phyloP scores from a whole-genome alignment of 345 rosid species.

The Citrus mangshanensis region DNA sequence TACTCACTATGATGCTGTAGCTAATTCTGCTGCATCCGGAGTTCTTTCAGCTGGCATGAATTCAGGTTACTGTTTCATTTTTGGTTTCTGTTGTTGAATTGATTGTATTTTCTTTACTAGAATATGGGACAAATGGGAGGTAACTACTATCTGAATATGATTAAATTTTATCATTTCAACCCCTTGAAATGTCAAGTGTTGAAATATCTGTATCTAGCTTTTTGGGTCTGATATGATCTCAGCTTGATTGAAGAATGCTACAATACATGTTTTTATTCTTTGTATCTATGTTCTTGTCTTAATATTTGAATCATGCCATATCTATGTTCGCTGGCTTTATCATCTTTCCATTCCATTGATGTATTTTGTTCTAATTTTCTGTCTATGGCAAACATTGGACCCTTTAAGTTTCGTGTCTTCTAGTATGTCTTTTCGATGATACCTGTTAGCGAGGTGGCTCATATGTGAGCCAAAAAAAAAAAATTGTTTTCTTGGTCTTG shows the following conservation, averaged over 20 bases:
- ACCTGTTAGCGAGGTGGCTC: background rate
- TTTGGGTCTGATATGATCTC: background rate
- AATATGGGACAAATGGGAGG: background rate
- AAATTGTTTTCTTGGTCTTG: background rate
- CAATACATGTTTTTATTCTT: background rate
- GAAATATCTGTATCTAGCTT: background rate
- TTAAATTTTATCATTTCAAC: background rate
- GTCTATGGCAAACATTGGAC: background rate
- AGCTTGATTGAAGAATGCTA: background rate
- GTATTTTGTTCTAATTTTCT: background rate
- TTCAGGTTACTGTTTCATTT: constrained; percentile 54
- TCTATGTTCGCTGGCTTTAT: background rate
- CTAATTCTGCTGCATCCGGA: constrained; percentile 93
- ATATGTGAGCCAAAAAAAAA: background rate
- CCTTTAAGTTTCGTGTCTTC: background rate
- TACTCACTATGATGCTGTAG: constrained; percentile 93
- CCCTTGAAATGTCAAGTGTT: background rate
- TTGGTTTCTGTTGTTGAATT: background rate
- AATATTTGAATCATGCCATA: background rate
- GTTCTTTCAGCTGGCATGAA: constrained; percentile 94
- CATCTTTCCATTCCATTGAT: background rate
- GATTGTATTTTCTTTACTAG: background rate
- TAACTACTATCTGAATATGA: background rate
- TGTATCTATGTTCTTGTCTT: background rate
- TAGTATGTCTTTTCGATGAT: background rate